Conservation (phyloP, 2,329 filamentous ascomycete genomes). For the Penicillium sumatraense region DNA sequence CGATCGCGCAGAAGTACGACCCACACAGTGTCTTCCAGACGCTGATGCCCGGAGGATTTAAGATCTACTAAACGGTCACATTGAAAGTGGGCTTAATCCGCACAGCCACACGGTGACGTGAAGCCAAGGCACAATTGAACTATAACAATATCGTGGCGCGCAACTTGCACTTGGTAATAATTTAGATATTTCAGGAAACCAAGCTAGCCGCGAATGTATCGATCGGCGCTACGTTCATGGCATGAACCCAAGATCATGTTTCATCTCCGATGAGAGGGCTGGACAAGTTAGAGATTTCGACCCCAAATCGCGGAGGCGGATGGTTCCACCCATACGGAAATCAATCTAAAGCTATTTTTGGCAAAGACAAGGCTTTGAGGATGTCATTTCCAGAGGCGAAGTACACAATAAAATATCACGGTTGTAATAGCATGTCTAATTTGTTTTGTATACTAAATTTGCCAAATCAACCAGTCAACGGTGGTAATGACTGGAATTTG, state of each 20-base stretch:
- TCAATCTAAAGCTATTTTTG: not conserved
- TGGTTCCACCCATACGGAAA: not conserved
- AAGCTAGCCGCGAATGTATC: not conserved
- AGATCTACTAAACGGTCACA: conserved; percentile 32
- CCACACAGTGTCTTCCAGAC: conserved; percentile 43
- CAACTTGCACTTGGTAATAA: not conserved
- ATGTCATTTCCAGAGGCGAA: not conserved
- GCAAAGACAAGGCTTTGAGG: not conserved
- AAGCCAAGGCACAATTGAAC: not conserved
- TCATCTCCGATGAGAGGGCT: not conserved
- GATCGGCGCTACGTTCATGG: not conserved
- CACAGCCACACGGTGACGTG: not conserved
- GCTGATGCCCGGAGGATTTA: conserved; percentile 45
- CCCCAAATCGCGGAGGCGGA: not conserved
- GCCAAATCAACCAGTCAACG: too few species aligned
- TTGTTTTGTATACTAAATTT: too few species aligned
- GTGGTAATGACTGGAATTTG: too few species aligned
- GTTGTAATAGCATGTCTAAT: too few species aligned
- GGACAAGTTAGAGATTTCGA: not conserved
- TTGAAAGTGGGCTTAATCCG: not conserved
- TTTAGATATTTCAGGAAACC: not conserved
- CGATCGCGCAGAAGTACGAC: conserved; percentile 43
- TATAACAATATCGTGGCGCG: not conserved
- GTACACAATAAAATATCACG: not conserved
- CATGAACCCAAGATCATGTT: not conserved